These are phyloP conservation scores for Durusdinium trenchii DNA, from an alignment of 73 alveolate species.

Conservation along the genomic window DNA sequence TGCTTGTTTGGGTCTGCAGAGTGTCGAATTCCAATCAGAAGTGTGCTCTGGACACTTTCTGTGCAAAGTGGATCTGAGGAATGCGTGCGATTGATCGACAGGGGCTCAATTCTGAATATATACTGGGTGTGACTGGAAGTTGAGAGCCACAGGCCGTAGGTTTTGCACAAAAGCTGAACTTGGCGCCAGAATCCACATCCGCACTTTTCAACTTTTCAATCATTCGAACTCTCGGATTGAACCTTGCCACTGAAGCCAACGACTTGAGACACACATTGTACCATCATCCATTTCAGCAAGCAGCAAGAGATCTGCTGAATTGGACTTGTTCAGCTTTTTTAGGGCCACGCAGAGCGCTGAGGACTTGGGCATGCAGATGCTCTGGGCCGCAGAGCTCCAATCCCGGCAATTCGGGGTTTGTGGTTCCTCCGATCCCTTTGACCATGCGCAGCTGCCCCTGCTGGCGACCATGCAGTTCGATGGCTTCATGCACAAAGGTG, in stretches of 20 bases:
- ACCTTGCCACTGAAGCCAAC: too few species aligned
- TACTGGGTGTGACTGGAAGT: neutral
- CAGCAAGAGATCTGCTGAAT: too few species aligned
- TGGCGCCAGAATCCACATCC: too few species aligned
- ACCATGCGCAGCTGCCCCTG: conserved; percentile 85
- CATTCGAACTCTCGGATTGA: too few species aligned
- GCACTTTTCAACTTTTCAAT: too few species aligned
- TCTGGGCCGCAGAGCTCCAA: conserved; percentile 93
- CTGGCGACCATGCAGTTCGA: conserved; percentile 93
- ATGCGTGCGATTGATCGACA: conserved; percentile 75
- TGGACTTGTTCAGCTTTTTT: too few species aligned
- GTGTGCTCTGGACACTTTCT: too few species aligned
- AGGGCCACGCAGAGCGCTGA: neutral
- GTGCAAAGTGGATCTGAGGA: conserved; percentile 44
- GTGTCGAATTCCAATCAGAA: too few species aligned
- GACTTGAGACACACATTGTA: neutral
- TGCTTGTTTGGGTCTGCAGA: neutral
- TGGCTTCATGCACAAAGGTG: conserved; percentile 76
- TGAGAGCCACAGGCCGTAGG: too few species aligned
- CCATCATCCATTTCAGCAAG: neutral
- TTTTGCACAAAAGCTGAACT: too few species aligned
- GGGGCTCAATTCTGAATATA: neutral
- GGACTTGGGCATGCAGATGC: conserved; percentile 82
- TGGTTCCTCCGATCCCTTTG: conserved; percentile 73
- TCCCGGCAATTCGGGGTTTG: conserved; percentile 81